Conservation (phyloP, 2,329 filamentous ascomycete species). For the Trichoderma guizhouense region DNA sequence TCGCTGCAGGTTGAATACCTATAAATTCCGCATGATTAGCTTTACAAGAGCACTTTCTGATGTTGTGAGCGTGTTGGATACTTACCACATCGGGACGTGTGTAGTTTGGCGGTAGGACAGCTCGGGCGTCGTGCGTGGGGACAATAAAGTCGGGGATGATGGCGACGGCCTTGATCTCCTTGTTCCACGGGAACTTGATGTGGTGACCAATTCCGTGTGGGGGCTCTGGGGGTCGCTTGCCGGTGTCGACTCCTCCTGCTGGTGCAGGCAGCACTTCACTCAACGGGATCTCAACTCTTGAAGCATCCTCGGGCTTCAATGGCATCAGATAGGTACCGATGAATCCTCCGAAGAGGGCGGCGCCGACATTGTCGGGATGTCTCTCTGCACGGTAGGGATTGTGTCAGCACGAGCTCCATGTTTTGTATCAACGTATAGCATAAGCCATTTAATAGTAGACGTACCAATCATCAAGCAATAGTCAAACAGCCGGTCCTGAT, state of each 20-base stretch:
- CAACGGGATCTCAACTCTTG: conserved; percentile 87
- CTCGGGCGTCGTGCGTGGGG: conserved; percentile 84
- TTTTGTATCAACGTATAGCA: neutral
- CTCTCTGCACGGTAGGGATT: conserved; percentile 52
- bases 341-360: conserved; percentile 92
- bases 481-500: conserved; percentile 81
- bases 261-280: conserved; percentile 89
- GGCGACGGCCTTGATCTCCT: conserved; percentile 93
- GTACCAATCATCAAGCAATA: conserved; percentile 94
- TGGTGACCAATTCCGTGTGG: conserved; percentile 91
- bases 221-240: conserved; percentile 80
- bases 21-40: conserved; percentile 15
- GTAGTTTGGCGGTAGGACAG: conserved; percentile 78
- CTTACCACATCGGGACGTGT: conserved; percentile 76
- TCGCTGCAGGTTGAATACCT: conserved; percentile 89
- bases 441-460: conserved; percentile 21
- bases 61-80: conserved; percentile 20
- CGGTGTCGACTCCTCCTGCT: conserved; percentile 87
- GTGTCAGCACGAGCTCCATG: neutral
- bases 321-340: conserved; percentile 96
- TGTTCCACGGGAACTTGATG: conserved; percentile 90
- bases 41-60: neutral
- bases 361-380: conserved; percentile 92
- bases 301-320: conserved; percentile 81
- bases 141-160: conserved; percentile 97